A percentile compares a stretch with the other conserved stretches of the same genome.
Evolutionary conservation across 805 yeast species (phyloP).

Genomic region (Lachancea meyersii): DNA sequence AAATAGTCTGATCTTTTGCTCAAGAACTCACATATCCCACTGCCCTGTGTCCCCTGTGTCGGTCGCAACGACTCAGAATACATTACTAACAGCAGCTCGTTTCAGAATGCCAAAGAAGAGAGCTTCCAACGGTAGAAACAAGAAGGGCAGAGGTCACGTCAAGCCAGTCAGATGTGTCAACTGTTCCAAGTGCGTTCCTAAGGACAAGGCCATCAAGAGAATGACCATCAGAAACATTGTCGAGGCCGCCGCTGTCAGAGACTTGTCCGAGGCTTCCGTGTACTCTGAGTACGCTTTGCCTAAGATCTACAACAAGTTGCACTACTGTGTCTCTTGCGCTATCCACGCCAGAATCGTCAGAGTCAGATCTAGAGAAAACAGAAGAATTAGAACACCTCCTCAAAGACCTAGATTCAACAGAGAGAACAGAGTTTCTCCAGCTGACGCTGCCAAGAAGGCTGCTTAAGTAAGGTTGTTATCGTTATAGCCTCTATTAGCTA

Average conservation of each 20-base stretch:
- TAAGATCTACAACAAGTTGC: constrained; percentile 98
- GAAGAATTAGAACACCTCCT: constrained; percentile 99
- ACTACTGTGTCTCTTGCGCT: constrained; percentile 99
- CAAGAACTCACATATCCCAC: too few species aligned
- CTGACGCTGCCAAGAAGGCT: constrained; percentile 96
- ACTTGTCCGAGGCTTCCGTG: constrained; percentile 98
- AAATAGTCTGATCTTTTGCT: too few species aligned
- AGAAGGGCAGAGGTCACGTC: constrained; percentile 99
- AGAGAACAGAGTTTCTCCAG: constrained; percentile 94
- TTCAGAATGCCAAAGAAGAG: constrained; percentile 98
- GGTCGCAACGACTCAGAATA: not conserved
- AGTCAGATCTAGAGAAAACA: constrained; percentile 98
- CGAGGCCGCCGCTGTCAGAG: constrained; percentile 99
- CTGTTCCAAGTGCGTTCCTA: constrained; percentile 99
- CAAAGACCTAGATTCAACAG: constrained; percentile 97
- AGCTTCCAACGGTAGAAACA: constrained; percentile 99
- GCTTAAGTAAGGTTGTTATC: not conserved
- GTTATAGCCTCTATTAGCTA: not conserved
- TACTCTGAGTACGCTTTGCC: constrained; percentile 99
- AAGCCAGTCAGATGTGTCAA: constrained; percentile 99
- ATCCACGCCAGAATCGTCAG: constrained; percentile 99
- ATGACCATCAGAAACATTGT: constrained; percentile 99
- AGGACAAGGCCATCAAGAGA: constrained; percentile 99
- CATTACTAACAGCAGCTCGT: not conserved
- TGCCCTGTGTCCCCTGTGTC: too few species aligned